A percentile compares a stretch with the other conserved stretches of the same genome.
Conservation (phyloP, 768 basidiomycete genomes). For the Scleroderma bovista region DNA sequence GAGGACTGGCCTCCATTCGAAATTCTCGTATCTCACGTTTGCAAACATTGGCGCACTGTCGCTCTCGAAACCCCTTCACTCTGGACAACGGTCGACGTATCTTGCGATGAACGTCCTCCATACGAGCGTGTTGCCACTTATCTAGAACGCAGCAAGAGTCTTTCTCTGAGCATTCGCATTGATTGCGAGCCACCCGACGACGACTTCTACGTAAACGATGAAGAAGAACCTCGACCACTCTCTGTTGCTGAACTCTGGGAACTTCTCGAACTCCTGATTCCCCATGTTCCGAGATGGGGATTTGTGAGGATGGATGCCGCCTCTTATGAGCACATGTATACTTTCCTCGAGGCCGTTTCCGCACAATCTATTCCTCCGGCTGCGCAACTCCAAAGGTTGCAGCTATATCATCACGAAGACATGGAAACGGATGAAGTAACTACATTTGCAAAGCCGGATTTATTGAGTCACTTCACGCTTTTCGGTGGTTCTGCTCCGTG, state of each 20-base stretch:
- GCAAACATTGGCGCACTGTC: constrained; percentile 50
- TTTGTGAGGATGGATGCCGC: constrained; percentile 42
- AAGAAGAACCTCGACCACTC: constrained; percentile 16
- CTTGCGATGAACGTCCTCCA: constrained; percentile 28
- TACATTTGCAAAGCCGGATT: constrained; percentile 16
- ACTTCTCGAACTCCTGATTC: constrained; percentile 37
- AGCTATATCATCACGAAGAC: constrained; percentile 49
- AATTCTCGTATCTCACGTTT: constrained; percentile 57
- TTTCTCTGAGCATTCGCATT: constrained; percentile 50
- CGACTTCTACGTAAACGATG: constrained; percentile 5
- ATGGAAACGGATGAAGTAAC: constrained; percentile 31
- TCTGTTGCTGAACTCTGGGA: constrained; percentile 15
- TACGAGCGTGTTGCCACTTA: constrained; percentile 40
- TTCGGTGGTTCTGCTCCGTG: constrained; percentile 52
- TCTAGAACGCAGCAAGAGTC: constrained; percentile 48
- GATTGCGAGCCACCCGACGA: constrained; percentile 34
- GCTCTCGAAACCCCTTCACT: constrained; percentile 49
- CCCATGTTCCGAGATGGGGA: constrained; percentile 52
- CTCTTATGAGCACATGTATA: constrained; percentile 43
- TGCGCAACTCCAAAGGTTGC: constrained; percentile 47
- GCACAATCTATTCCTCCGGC: constrained; percentile 37
- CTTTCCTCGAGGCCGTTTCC: constrained; percentile 39
- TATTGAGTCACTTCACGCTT: constrained; percentile 37
- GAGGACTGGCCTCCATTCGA: constrained; percentile 35
- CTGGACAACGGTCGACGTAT: constrained; percentile 43